Base-by-base conservation (phyloP, 1,139 yeast species). In the Suhomyces terraborum region DNA sequence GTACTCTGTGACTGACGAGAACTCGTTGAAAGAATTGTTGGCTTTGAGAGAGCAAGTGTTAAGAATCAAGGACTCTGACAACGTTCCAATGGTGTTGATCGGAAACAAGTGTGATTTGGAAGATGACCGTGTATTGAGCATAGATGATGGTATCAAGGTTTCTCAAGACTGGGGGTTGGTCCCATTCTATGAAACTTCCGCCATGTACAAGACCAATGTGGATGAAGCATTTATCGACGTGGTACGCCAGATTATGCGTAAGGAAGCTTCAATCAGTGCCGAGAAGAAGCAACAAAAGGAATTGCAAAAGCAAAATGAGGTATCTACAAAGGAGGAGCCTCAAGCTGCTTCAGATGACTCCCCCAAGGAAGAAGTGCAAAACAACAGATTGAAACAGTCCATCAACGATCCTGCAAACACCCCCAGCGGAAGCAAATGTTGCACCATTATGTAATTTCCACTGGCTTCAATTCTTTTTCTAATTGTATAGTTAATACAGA, bases 161-260 rank as follows among this genome's bases (percentile, higher is more conserved):
- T 91, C 96, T 36, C 84, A 84, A 52, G 79, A 79, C 40, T 87
- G 96, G 89, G 94, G 94, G 9, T 77, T 83, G 57, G 93, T 85
- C 6, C 91, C 96, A 14, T 93, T 91, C 61, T 88, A 88, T 63
- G 98, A 93, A 67, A 88, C 97, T 5, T 84, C 95, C 50, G 98
- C 98, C 29, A 85, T 89, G 77, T 80, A 86, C 53, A 86, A 88
- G 61, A 82, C 89, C 43, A 91, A 93, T 58, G 95, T 91, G 35
- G 95, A 86, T 55, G 93, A 85, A 54, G 95, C 96, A 2, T 93
- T 93, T 58, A 73, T 87, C 49, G 94, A 87, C 53, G 84, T 93
- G 36, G 97, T 93, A 6, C 77, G 96, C 62, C 94, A 86, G 54
- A 88, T 91, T 47, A 84, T 84, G 74, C 75, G 89, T 56, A 83